Evolutionary conservation across 1,139 yeast genomes (phyloP).

Genomic region (Ogataea hybrid): DNA sequence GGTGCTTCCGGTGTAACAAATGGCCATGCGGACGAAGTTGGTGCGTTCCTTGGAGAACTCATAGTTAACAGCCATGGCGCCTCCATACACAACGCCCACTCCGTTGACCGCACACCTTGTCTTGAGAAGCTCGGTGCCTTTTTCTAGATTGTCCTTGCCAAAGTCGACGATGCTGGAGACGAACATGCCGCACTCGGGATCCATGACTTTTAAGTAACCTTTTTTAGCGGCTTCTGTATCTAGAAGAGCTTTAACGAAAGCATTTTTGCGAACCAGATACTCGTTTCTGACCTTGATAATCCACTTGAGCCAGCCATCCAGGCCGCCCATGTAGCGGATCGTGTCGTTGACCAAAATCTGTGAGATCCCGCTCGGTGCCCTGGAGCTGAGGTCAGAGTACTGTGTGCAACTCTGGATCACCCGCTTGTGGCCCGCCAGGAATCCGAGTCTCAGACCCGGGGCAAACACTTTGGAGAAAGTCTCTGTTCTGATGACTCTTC

Average conservation of each 20-base stretch:
- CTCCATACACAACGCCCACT: slow-evolving; percentile 46
- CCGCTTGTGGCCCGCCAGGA: slow-evolving; percentile 67
- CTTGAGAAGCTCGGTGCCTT: slow-evolving; percentile 28
- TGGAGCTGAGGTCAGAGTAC: slow-evolving; percentile 39
- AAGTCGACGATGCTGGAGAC: slow-evolving; percentile 54
- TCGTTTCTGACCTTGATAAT: slow-evolving; percentile 56
- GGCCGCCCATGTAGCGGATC: slow-evolving; percentile 40
- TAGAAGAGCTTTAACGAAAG: slow-evolving; percentile 38
- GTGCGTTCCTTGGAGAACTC: slow-evolving; percentile 28
- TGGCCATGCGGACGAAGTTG: slow-evolving; percentile 48
- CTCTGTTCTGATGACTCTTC: slow-evolving; percentile 81
- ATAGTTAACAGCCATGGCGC: slow-evolving; percentile 44
- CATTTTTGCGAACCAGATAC: slow-evolving; percentile 56
- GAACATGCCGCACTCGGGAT: slow-evolving; percentile 83
- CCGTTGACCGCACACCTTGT: slow-evolving; percentile 40
- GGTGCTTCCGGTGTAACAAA: slow-evolving; percentile 42
- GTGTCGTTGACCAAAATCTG: slow-evolving; percentile 41
- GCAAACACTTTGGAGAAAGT: slow-evolving; percentile 84
- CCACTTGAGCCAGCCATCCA: slow-evolving; percentile 70
- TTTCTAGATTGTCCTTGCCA: slow-evolving; percentile 26
- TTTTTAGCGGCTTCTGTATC: slow-evolving; percentile 36
- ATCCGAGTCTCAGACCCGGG: slow-evolving; percentile 85
- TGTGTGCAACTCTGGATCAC: slow-evolving; percentile 42
- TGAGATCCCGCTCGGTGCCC: slow-evolving; percentile 48
- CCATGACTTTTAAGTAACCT: slow-evolving; percentile 45